Conservation (phyloP, 345 rosid genomes). For the Gossypium anomalum region DNA sequence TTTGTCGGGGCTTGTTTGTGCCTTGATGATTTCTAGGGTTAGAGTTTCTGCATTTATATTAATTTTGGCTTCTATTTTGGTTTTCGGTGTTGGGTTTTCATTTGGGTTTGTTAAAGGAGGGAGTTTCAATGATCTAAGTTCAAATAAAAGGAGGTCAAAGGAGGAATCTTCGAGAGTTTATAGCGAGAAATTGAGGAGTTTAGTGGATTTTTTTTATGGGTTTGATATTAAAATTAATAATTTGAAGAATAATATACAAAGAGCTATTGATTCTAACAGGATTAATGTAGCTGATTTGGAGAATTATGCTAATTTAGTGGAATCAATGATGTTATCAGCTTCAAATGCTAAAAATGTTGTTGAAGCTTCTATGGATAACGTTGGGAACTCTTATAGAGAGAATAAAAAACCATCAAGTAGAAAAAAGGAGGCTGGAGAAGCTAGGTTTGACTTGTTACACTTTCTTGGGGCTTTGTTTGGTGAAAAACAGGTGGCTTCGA, state of each 20-base stretch:
- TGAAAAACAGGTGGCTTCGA: conserved; percentile 28
- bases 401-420: conserved; percentile 29
- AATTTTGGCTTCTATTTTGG: conserved; percentile 53
- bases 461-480: conserved; percentile 39
- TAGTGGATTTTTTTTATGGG: conserved; percentile 40
- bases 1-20: conserved; percentile 44
- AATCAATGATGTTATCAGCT: conserved; percentile 38
- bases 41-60: conserved; percentile 45
- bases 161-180: conserved; percentile 35
- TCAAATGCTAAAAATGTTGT: conserved; percentile 32
- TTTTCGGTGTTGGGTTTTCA: conserved; percentile 53
- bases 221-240: conserved; percentile 37
- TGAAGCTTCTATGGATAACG: conserved; percentile 24
- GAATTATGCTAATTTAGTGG: conserved; percentile 35
- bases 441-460: conserved; percentile 28
- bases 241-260: conserved; percentile 37
- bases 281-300: conserved; percentile 39
- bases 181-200: conserved; percentile 34
- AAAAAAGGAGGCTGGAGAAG: conserved; percentile 37
- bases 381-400: conserved; percentile 29
- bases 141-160: conserved; percentile 31
- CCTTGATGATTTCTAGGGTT: conserved; percentile 50
- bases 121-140: conserved; percentile 23
- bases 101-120: conserved; percentile 52
- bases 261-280: conserved; percentile 43